Conservation (phyloP, 768 basidiomycete species). For the Mycena pura region DNA sequence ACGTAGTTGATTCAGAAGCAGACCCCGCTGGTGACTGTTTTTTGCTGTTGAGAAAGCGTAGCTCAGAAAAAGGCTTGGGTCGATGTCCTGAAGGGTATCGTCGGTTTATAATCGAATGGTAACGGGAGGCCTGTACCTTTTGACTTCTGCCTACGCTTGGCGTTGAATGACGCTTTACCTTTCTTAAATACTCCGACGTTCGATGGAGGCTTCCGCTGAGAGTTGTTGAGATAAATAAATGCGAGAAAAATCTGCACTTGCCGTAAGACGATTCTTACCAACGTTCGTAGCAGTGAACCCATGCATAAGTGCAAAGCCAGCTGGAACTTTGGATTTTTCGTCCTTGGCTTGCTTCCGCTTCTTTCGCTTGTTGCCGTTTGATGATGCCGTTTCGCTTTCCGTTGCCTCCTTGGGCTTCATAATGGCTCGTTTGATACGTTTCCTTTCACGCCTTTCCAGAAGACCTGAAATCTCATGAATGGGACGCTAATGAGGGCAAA, state of each 20-base stretch:
- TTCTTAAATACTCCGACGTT: slow-evolving; percentile 66
- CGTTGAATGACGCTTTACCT: slow-evolving; percentile 64
- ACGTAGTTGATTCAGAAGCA: slow-evolving; percentile 16
- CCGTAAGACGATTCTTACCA: slow-evolving; percentile 67
- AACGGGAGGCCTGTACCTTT: slow-evolving; percentile 32
- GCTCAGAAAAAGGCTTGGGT: slow-evolving; percentile 51
- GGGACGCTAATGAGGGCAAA: background rate
- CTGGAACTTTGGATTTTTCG: slow-evolving; percentile 39
- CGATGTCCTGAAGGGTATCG: background rate
- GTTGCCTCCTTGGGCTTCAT: slow-evolving; percentile 41
- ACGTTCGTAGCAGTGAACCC: slow-evolving; percentile 70
- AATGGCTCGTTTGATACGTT: slow-evolving; percentile 63
- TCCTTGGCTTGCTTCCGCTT: slow-evolving; percentile 18
- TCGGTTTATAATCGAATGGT: background rate
- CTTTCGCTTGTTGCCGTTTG: slow-evolving; percentile 13
- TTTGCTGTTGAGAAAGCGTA: slow-evolving; percentile 47
- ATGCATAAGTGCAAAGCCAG: slow-evolving; percentile 70
- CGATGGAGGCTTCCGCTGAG: slow-evolving; percentile 51
- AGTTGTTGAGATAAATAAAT: background rate
- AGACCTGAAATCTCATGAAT: slow-evolving; percentile 51
- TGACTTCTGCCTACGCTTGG: slow-evolving; percentile 30
- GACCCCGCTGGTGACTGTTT: slow-evolving; percentile 10
- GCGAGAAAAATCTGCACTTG: slow-evolving; percentile 34
- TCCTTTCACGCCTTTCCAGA: slow-evolving; percentile 68
- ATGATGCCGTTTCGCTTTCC: slow-evolving; percentile 25